Conservation (phyloP, 2,329 filamentous ascomycete genomes). For the Pseudocercospora ulei region DNA sequence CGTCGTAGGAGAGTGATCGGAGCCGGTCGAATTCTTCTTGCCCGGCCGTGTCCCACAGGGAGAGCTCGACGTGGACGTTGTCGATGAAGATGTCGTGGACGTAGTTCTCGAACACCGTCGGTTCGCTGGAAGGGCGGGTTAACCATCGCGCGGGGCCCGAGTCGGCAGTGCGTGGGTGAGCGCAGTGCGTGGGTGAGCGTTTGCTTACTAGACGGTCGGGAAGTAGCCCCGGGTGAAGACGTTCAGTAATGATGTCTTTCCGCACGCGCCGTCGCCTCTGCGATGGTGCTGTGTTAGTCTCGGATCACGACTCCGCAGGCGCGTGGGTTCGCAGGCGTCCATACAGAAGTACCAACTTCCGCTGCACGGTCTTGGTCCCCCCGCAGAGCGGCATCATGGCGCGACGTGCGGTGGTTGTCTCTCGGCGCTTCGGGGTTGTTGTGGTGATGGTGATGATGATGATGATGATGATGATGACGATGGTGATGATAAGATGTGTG, state of each 20-base stretch:
- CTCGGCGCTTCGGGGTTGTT: conserved; percentile 1
- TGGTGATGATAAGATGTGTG: no score
- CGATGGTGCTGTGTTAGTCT: conserved; percentile 8
- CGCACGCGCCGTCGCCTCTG: conserved; percentile 90
- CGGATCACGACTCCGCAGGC: not conserved
- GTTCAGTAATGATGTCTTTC: conserved; percentile 93
- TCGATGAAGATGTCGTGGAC: conserved; percentile 99
- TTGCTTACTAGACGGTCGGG: conserved; percentile 76
- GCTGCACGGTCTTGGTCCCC: conserved; percentile 66
- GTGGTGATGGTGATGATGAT: conserved; percentile 3
- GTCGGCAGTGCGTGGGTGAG: no score
- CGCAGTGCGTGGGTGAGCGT: not conserved
- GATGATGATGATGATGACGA: no score
- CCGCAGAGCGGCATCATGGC: conserved; percentile 42
- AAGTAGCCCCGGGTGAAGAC: conserved; percentile 99
- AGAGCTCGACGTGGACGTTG: conserved; percentile 90
- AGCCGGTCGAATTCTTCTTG: conserved; percentile 98
- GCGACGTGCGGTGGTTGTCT: conserved; percentile 11
- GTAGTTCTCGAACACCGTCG: conserved; percentile 98
- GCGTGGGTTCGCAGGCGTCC: conserved; percentile 12
- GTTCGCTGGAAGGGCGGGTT: conserved; percentile 64
- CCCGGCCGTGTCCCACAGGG: conserved; percentile 94
- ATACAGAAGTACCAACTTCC: conserved; percentile 91
- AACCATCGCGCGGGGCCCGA: no score
- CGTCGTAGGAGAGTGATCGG: conserved; percentile 91